Evolutionary conservation across 257 asterid genomes (phyloP).

Genomic region (Parsonsia alboflavescens): DNA sequence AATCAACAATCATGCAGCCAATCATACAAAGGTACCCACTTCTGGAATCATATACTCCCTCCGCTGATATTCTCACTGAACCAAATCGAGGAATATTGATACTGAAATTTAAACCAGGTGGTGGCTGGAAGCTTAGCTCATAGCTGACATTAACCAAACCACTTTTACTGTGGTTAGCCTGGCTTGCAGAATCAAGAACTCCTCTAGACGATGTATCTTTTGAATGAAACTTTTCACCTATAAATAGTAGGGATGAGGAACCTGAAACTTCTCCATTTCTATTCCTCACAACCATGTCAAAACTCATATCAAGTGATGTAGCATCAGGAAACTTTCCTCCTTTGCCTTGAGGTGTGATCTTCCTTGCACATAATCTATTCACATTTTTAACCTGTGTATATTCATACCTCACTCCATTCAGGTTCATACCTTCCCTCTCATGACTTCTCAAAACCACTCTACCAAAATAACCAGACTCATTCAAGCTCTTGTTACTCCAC

Average conservation of each 20-base stretch:
- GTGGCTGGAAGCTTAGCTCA: slow-evolving; percentile 38
- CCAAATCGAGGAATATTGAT: slow-evolving; percentile 28
- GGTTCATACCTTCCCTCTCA: slow-evolving; percentile 26
- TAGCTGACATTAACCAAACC: slow-evolving; percentile 49
- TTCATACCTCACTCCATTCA: slow-evolving; percentile 42
- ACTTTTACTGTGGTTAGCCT: slow-evolving; percentile 31
- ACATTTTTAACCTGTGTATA: slow-evolving; percentile 53
- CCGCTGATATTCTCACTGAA: slow-evolving; percentile 60
- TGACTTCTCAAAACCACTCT: slow-evolving; percentile 40
- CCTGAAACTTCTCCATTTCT: slow-evolving; percentile 50
- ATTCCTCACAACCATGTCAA: slow-evolving; percentile 48
- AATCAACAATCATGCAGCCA: slow-evolving; percentile 63
- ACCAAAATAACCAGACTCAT: slow-evolving; percentile 59
- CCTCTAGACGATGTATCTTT: slow-evolving; percentile 15
- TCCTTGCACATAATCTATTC: slow-evolving; percentile 45
- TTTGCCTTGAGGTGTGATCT: slow-evolving; percentile 31
- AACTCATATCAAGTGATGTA: slow-evolving; percentile 64
- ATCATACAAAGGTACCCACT: slow-evolving; percentile 79
- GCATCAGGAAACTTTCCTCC: slow-evolving; percentile 53
- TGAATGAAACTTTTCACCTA: slow-evolving; percentile 34
- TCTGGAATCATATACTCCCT: slow-evolving; percentile 63
- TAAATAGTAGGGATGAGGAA: slow-evolving; percentile 57
- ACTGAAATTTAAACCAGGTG: slow-evolving; percentile 46
- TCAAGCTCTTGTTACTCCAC: slow-evolving; percentile 60
- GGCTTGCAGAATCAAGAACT: slow-evolving; percentile 24